Evolutionary conservation across 2,329 filamentous ascomycete genomes (phyloP), one percentile per base, ranked within the genome.

Genomic region (Sclerotiophoma versabilis): DNA sequence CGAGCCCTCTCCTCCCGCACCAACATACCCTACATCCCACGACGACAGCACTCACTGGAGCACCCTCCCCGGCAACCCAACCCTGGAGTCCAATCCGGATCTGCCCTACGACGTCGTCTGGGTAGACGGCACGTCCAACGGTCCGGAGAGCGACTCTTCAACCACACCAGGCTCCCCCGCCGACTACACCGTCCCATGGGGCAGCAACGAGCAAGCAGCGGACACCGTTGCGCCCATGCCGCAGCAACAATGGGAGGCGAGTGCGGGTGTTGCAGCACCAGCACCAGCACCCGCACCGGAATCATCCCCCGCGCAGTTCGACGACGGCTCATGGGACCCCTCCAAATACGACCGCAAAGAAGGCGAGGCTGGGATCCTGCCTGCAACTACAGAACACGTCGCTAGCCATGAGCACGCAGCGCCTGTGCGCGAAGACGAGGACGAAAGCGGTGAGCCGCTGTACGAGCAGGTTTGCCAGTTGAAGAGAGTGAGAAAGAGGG

Each of bases 51-150:
- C 38, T 4, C 15, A 38, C 42, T 54, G 47, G 39, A 32, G 9
- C 12, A 27, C 19, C 11, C 37, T 43, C 29, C 49, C 49, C 36
- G 33, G 49, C 19, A 44, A 50, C 15, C 50, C 49, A 4, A 47
- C 36, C 1, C 32, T 50, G 1, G 46, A 43, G 10, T 49, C 46
- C 8, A 33, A 54, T 17, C 49, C 50, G 8, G 27, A 44, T 3
- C 37, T 41, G 14, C 54, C 55, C 4, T 64, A 60, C 33, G 42
- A 51, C 15, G 51, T 58, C 4, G 59, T 62, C n/a, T 64, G 43
- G 43, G 59, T 64, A 4, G 61, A 62, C 9, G 61, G 61, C 22
- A 60, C 49, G 4, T 5, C 52, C 1, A 33, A 59, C 4, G 60
- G 60, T 3, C 51, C 58, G 2, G 44, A 23, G 5, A 33, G 43